Evolutionary conservation across 352 stramenopile genomes (phyloP).

Genomic region (Albugo laibachii): DNA sequence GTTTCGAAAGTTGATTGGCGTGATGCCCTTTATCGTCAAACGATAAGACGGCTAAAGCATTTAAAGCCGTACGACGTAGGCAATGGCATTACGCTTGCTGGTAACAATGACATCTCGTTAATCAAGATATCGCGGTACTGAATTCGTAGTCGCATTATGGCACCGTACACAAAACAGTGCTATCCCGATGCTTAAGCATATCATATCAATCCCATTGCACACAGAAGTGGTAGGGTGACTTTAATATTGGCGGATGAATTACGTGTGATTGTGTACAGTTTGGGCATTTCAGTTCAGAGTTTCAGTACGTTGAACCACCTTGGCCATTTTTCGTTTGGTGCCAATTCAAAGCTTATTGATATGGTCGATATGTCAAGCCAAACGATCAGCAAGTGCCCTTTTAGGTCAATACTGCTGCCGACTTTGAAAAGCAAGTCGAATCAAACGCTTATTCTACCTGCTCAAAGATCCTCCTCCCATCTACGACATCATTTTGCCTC

Average conservation of each 20-base stretch:
- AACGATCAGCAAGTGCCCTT: slow-evolving; percentile 92
- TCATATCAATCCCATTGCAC: slow-evolving; percentile 92
- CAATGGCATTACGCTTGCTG: slow-evolving; percentile 7
- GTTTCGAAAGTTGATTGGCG: slow-evolving; percentile 70
- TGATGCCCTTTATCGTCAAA: slow-evolving; percentile 90
- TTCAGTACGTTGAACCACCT: slow-evolving; percentile 48
- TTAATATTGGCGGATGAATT: slow-evolving; percentile 93
- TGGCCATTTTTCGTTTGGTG: background rate
- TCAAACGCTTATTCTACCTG: slow-evolving; percentile 81
- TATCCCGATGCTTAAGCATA: slow-evolving; percentile 91
- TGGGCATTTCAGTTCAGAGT: slow-evolving; percentile 77
- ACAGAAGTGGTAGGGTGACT: slow-evolving; percentile 88
- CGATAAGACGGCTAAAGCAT: slow-evolving; percentile 96
- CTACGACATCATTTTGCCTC: slow-evolving; percentile 86
- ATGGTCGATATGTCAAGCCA: slow-evolving; percentile 96
- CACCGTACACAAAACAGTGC: slow-evolving; percentile 62
- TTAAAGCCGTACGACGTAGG: slow-evolving; percentile 79
- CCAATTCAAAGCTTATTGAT: slow-evolving; percentile 12
- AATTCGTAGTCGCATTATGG: slow-evolving; percentile 36
- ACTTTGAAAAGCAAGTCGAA: slow-evolving; percentile 79
- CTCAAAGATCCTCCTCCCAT: slow-evolving; percentile 90
- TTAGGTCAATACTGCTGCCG: slow-evolving; percentile 88
- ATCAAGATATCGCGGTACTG: slow-evolving; percentile 34
- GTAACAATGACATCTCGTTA: background rate
- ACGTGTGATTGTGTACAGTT: slow-evolving; percentile 90